Evolutionary conservation across 1,284 basidiomycete genomes (phyloP), one percentile per base, ranked within the genome.

Genomic region (Prillingera fragicola): DNA sequence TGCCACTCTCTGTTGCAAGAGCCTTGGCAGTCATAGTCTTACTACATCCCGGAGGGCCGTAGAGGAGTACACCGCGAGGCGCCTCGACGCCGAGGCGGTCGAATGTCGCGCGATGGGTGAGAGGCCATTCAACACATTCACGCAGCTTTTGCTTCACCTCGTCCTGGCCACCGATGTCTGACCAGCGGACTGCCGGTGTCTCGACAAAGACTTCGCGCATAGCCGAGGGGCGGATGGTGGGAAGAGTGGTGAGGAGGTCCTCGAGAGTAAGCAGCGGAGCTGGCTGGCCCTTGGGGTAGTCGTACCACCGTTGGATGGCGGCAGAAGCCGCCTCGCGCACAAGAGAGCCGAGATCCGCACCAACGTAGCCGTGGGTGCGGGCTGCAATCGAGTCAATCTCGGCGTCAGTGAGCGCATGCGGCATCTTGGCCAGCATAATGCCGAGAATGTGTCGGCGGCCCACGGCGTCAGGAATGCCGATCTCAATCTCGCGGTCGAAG

Each of bases 401-500:
- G 0, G 75, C 73, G 1, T 71, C 62, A 0, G 78, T 67, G 38
- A 96, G 78, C 2, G 74, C 67, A 60, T 96, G 82, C 0, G 95
- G 94, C 5, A 85, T 85, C 52, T 83, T 83, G 10, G 78, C 63
- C 0, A 97, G 78, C 15, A 96, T 74, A 31, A 95, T 87, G 15
- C 80, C 74, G 25, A 98, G 77, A 55, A 98, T 98, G 1, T 84
- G 79, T 26, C 80, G 74, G 18, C 95, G 82, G 1, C 88, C 88
- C 28, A 80, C 78, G 2, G 82, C 80, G 61, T 91, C 87, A 1
- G 95, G 95, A 25, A 98, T 81, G 27, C 91, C 94, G 56, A 98
- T 92, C 69, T 99, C 95, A 33, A 99, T 88, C 70, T 98, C 95
- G 52, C 89, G 77, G 68, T 99, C 95, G 59, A 99, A 94, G 51